Evolutionary conservation across 139 green algal species (phyloP), one percentile per base, ranked within the genome.

Genomic region (Closterium sp.): DNA sequence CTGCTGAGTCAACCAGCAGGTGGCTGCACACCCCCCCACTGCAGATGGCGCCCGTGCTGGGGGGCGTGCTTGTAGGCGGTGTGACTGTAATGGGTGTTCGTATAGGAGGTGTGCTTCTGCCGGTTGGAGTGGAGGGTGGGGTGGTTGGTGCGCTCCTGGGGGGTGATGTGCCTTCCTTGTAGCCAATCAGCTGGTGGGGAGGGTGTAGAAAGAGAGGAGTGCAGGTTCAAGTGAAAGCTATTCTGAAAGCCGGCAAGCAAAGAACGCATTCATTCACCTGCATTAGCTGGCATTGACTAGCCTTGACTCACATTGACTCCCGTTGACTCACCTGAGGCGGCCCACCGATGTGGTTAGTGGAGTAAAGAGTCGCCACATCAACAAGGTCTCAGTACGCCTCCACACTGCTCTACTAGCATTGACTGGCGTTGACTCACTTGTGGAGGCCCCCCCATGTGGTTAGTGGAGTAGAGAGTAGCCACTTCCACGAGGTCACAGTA

Each of bases 401-500:
- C n/a, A n/a, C n/a, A n/a, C n/a, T n/a, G n/a, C n/a, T 31, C 10
- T 5, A 27, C n/a, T 13, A 5, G 34, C 24, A 22, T n/a, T 91
- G 89, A 50, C 29, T 30, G 9, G 32, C 50, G 45, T 70, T 70
- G 45, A 70, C 50, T 70, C 4, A 92, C 70, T 21, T 38, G 30
- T 2, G 89, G 89, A 4, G 89, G 70, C 0, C 89, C 84, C 4
- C 90, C 90, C 21, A 93, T 31, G 84, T 21, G 30, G 45, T 93
- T 45, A 4, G 85, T 90, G 31, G 19, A 50, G 84, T 90, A 93
- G 32, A 93, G n/a, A 11, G 90, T 87, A 10, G 90, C 90, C 19
- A 85, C 22, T 1, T 93, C 90, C 10, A 93, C 90, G 28, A 90
- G 79, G 86, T 29, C 21, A 17, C n/a, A 87, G 90, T 90, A 90